Conservation (phyloP, 2,329 filamentous ascomycete species). For the Moelleriella libera region DNA sequence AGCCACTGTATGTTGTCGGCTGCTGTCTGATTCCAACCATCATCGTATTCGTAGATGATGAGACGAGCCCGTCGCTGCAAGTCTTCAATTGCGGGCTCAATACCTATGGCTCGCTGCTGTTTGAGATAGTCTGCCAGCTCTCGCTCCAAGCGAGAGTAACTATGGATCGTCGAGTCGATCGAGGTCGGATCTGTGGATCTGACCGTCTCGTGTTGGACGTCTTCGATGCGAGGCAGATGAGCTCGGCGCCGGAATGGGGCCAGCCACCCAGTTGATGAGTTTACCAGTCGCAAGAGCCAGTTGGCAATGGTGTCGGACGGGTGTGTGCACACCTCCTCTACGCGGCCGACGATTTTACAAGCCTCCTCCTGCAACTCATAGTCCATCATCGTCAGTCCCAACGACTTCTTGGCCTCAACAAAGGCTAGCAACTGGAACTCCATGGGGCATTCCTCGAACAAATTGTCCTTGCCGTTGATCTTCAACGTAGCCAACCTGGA, state of each 20-base stretch:
- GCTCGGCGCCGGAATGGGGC: slow-evolving; percentile 40
- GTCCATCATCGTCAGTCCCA: slow-evolving; percentile 46
- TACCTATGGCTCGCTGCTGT: slow-evolving; percentile 26
- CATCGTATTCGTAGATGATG: slow-evolving; percentile 48
- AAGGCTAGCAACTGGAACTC: slow-evolving; percentile 40
- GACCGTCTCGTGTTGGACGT: slow-evolving; percentile 31
- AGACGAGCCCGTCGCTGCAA: slow-evolving; percentile 43
- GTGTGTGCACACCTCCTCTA: slow-evolving; percentile 35
- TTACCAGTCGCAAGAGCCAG: slow-evolving; percentile 41
- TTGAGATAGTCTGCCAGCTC: slow-evolving; percentile 40
- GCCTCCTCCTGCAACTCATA: slow-evolving; percentile 45
- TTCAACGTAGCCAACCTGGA: slow-evolving; percentile 32
- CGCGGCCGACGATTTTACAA: slow-evolving; percentile 40
- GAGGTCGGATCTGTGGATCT: slow-evolving; percentile 38
- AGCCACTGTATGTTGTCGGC: slow-evolving; percentile 43
- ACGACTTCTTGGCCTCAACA: slow-evolving; percentile 32
- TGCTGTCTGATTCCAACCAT: slow-evolving; percentile 50
- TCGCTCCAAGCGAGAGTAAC: slow-evolving; percentile 38
- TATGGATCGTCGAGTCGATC: slow-evolving; percentile 47
- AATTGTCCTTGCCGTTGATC: slow-evolving; percentile 43
- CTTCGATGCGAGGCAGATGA: slow-evolving; percentile 41
- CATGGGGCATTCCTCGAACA: slow-evolving; percentile 42
- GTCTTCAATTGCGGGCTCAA: slow-evolving; percentile 36
- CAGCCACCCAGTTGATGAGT: slow-evolving; percentile 38
- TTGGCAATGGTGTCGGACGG: slow-evolving; percentile 36